Base-by-base conservation (phyloP, 1,284 basidiomycete species). In the Ustilago vetiveriae region DNA sequence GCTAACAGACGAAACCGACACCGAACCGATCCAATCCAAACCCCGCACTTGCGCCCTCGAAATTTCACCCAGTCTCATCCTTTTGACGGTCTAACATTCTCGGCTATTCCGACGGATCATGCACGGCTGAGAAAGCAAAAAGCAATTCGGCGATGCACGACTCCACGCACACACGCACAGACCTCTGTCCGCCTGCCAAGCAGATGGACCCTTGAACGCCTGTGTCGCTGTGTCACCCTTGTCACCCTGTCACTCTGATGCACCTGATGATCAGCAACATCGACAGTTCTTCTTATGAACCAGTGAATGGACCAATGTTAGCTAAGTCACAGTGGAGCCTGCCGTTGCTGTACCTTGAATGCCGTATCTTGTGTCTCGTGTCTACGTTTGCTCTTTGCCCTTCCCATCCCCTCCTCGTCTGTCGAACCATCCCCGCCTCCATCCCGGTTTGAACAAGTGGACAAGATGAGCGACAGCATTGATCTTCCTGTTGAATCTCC, bases 401-500 rank as follows among this genome's bases (percentile, higher is more conserved):
- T n/a, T n/a, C n/a, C n/a, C n/a, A n/a, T n/a, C n/a, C n/a, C 33
- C 33, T 9, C 33, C 23, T n/a, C 39, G 14, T 17, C 37, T 3
- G 3, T 22, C 19, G 26, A 19, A 48, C 3, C 23, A 17, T 13
- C 21, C 22, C 8, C 21, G 4, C 4, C 36, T 19, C 7, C 1
- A 32, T 6, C 9, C 2, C 33, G 16, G 10, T n/a, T n/a, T 9
- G 33, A 35, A 35, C 33, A 6, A 1, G 13, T 19, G 9, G n/a
- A 14, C 40, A 53, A 21, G 6, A 65, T 65, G 62, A 58, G 56
- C 32, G 36, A 55, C 26, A n/a, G n/a, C n/a, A 49, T 69, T 24
- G 41, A 58, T 10, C 30, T 73, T 2, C 71, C 71, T 37, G 47
- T 52, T 30, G 69, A 75, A 46, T 59, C 66, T 13, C 62, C 73